These are phyloP conservation scores for Boletus tomentosulus DNA, from an alignment of 768 basidiomycete genomes.

Conservation along the genomic window DNA sequence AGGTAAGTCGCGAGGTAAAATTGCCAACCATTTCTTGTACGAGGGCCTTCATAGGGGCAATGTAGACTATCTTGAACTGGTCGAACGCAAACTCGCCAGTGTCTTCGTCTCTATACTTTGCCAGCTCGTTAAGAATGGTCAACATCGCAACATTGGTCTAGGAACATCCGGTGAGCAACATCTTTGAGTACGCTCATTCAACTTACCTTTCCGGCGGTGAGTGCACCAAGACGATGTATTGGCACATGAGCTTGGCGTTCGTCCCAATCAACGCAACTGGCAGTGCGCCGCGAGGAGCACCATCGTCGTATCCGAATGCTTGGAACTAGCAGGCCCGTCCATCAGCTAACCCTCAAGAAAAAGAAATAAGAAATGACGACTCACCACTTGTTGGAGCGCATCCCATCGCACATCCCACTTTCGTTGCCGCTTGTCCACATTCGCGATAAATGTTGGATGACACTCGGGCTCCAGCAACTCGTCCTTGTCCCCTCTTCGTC, in stretches of 20 bases:
- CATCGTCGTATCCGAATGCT: conserved; percentile 71
- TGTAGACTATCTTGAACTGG: too few species aligned
- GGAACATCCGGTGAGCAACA: conserved; percentile 10
- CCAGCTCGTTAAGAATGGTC: conserved; percentile 85
- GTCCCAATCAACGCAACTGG: too few species aligned
- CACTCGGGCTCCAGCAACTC: too few species aligned
- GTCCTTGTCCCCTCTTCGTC: too few species aligned
- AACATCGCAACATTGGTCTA: conserved; percentile 99
- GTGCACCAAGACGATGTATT: conserved; percentile 98
- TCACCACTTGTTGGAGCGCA: conserved; percentile 50
- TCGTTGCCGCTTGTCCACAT: too few species aligned
- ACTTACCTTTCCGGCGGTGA: conserved; percentile 94
- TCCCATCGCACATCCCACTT: too few species aligned
- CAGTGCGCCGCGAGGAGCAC: conserved; percentile 69
- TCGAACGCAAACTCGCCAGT: conserved; percentile 79
- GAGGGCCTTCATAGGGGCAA: too few species aligned
- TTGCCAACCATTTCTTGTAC: conserved; percentile 99
- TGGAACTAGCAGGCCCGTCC: conserved; percentile 54
- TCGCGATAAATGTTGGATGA: too few species aligned
- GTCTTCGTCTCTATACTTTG: conserved; percentile 79
- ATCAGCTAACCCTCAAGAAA: background rate
- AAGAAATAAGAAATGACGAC: background rate
- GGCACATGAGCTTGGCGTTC: too few species aligned
- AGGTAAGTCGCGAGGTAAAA: conserved; percentile 69
- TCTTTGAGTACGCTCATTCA: background rate